These are phyloP conservation scores for Salix dunnii DNA, from an alignment of 345 rosid genomes.

Conservation along the genomic window DNA sequence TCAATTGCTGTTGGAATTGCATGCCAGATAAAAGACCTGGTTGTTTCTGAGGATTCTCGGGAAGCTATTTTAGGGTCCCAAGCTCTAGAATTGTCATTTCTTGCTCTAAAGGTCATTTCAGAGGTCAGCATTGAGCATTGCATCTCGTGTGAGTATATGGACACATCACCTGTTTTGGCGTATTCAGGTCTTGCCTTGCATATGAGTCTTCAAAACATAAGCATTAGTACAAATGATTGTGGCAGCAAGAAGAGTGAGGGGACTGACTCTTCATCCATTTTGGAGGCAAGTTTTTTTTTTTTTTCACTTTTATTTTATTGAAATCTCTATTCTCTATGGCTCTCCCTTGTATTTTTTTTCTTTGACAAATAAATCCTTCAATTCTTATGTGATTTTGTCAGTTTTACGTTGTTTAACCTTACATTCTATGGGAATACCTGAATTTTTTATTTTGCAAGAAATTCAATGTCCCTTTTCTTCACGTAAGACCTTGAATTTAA, in stretches of 20 bases:
- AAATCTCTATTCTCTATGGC: not conserved
- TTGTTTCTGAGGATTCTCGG: constrained; percentile 45
- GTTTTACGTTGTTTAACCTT: not conserved
- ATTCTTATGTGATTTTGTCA: not conserved
- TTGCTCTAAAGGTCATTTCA: constrained; percentile 66
- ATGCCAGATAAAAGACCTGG: constrained; percentile 84
- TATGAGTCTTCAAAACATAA: constrained; percentile 41
- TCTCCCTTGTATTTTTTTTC: not conserved
- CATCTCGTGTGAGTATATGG: constrained; percentile 46
- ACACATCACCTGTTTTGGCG: constrained; percentile 62
- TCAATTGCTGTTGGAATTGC: constrained; percentile 68
- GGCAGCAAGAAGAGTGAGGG: constrained; percentile 24
- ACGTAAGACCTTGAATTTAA: no score
- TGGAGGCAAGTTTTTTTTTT: constrained; percentile 46
- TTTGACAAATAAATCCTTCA: not conserved
- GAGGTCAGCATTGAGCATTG: constrained; percentile 71
- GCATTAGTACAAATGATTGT: constrained; percentile 5
- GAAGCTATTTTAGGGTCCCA: constrained; percentile 56
- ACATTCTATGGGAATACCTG: not conserved
- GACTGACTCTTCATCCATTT: constrained; percentile 20
- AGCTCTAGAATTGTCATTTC: constrained; percentile 41
- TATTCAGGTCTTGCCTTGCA: constrained; percentile 69
- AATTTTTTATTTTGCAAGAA: not conserved
- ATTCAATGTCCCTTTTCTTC: not conserved
- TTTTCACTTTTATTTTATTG: constrained; percentile 6